Evolutionary conservation across 2,329 filamentous ascomycete genomes (phyloP).

Genomic region (Sarocladiaceae sp.): DNA sequence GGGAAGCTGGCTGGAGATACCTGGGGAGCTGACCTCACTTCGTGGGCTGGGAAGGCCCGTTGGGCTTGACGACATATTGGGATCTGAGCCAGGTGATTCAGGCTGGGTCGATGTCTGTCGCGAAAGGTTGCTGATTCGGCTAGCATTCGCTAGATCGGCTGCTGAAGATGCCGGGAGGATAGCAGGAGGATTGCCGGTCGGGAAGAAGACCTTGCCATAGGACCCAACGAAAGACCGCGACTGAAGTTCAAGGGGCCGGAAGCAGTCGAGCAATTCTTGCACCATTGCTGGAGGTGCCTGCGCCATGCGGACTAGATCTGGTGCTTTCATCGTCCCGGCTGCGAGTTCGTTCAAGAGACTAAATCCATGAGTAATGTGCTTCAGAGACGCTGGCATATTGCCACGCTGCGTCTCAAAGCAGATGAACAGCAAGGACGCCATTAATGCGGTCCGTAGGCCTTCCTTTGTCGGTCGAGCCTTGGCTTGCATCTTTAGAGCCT

Average conservation of each 20-base stretch:
- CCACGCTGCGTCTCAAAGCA: constrained; percentile 37
- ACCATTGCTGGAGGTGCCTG: constrained; percentile 31
- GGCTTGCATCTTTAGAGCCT: constrained; percentile 35
- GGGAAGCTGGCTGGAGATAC: constrained; percentile 1
- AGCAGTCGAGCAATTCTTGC: constrained; percentile 34
- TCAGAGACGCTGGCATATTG: constrained; percentile 34
- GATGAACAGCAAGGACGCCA: constrained; percentile 36
- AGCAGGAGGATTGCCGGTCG: constrained; percentile 14
- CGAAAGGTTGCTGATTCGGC: constrained; percentile 1
- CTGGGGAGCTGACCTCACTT: constrained; percentile 26
- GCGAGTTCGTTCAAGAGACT: constrained; percentile 35
- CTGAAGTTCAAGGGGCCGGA: constrained; percentile 33
- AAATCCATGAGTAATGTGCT: constrained; percentile 36
- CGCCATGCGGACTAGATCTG: constrained; percentile 31
- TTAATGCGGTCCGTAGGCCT: constrained; percentile 32
- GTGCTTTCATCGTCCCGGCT: constrained; percentile 29
- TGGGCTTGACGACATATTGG: background rate
- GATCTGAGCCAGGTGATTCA: background rate
- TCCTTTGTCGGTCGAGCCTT: constrained; percentile 30
- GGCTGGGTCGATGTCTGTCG: background rate
- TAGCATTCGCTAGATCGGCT: constrained; percentile 1
- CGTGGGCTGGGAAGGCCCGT: constrained; percentile 28
- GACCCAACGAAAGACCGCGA: constrained; percentile 35
- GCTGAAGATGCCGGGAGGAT: constrained; percentile 6
- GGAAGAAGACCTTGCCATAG: constrained; percentile 29